Evolutionary conservation across 495 filamentous ascomycete species (phyloP), one percentile per base, ranked within the genome.

Genomic region (Filosporella fistucella): DNA sequence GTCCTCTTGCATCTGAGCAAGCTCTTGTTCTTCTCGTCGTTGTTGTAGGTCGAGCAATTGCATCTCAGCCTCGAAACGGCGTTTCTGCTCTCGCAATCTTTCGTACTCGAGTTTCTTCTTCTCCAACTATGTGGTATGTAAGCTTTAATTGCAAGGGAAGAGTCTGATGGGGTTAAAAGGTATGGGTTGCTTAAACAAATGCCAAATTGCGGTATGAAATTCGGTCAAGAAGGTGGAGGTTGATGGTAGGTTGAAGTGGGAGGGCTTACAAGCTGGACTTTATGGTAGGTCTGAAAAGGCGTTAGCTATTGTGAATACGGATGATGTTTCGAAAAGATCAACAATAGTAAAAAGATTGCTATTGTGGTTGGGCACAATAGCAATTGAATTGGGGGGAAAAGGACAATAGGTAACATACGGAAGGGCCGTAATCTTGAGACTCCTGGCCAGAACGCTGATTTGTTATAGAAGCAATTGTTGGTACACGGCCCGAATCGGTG

Each of bases 31-130:
- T 56, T 93, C 86, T 51, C 69, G 77, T 34, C 84, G 80, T 60
- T 89, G 81, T 61, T 91, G 85, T 49, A 89, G 72, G 56, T 94
- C 90, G 30, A 96, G 70, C 51, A 87, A 75, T 55, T 86, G 82
- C 77, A 97, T 86, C 59, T 96, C 86, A 52, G 84, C 84, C 64
- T 95, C 85, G 61, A 95, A 90, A 24, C 83, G 76, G 42, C 85
- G 74, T 56, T 84, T 91, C 63, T 91, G 86, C 65, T 95, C 87
- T 49, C 85, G 80, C 62, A 96, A 81, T 52, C 77, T 68, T 64
- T 96, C 89, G 62, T 91, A 88, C 59, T 95, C 88, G 54, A 85
- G 72, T 39, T 86, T 85, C 63, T 95, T 96, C 66, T 89, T 94
- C 64, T 96, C 93, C 59, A 95, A 76, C 91, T 98, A 60, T 43